A percentile compares a stretch with the other conserved stretches of the same genome.
These are phyloP conservation scores for Xylaria sp. DNA, from an alignment of 2,329 filamentous ascomycete genomes.

Conservation along the genomic window DNA sequence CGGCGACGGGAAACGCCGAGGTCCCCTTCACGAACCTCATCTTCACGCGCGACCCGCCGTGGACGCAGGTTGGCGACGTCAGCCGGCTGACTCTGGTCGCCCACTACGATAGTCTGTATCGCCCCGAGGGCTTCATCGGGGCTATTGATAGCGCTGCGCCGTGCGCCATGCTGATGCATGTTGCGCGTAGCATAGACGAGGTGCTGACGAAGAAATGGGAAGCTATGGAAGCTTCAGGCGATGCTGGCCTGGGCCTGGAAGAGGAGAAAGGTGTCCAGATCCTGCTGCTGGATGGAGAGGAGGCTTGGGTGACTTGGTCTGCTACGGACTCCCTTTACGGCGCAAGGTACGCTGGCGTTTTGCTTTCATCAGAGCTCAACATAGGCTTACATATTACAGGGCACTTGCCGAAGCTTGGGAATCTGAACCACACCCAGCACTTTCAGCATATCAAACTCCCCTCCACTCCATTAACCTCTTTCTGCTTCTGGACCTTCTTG, in stretches of 20 bases:
- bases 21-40: constrained; percentile 89
- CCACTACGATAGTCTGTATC: constrained; percentile 87
- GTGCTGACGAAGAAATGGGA: constrained; percentile 83
- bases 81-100: constrained; percentile 84
- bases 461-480: constrained; percentile 84
- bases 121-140: constrained; percentile 85
- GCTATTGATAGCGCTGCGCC: constrained; percentile 93
- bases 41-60: constrained; percentile 85
- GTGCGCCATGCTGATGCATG: constrained; percentile 90
- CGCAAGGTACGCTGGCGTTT: constrained; percentile 60
- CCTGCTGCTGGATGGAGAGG: constrained; percentile 88
- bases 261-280: constrained; percentile 86
- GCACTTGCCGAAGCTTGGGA: constrained; percentile 86
- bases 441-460: constrained; percentile 74
- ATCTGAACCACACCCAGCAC: constrained; percentile 64
- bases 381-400: constrained; percentile 33
- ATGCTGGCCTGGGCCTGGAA: constrained; percentile 60
- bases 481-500: constrained; percentile 87
- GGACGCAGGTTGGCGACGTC: constrained; percentile 72
- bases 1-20: constrained; percentile 68
- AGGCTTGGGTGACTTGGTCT: constrained; percentile 84
- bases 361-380: background rate
- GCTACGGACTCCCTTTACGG: constrained; percentile 86
- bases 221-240: constrained; percentile 64
- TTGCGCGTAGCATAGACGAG: constrained; percentile 76